A percentile compares a stretch with the other conserved stretches of the same genome.
Conservation (phyloP, 2,329 filamentous ascomycete species). For the Ophiostoma novo-ulmi region DNA sequence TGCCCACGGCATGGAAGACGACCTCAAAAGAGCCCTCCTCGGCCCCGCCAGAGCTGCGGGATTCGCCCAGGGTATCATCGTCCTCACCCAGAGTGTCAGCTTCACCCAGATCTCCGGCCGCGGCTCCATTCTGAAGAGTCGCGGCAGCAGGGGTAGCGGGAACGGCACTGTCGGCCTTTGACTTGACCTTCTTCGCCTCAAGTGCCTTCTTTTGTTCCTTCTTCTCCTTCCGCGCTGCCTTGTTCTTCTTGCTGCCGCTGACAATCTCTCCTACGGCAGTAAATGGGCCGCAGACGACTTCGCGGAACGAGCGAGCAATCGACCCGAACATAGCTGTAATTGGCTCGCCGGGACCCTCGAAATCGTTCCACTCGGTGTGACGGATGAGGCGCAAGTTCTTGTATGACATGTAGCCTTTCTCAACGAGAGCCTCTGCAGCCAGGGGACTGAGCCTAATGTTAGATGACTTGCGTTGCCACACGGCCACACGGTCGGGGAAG, state of each 20-base stretch:
- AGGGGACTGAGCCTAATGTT: conserved; percentile 56
- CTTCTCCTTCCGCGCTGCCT: conserved; percentile 35
- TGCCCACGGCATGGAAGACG: conserved; percentile 47
- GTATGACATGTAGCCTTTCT: conserved; percentile 57
- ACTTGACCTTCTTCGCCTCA: conserved; percentile 15
- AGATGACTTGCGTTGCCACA: conserved; percentile 60
- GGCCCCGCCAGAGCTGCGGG: conserved; percentile 20
- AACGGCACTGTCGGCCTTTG: neutral
- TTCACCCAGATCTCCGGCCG: conserved; percentile 11
- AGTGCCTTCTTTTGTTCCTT: conserved; percentile 47
- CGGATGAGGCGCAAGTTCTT: conserved; percentile 58
- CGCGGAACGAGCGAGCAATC: conserved; percentile 52
- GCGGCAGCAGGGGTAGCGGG: neutral
- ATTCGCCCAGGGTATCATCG: conserved; percentile 26
- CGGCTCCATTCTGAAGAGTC: neutral
- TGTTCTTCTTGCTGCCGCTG: conserved; percentile 38
- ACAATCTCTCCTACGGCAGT: conserved; percentile 46
- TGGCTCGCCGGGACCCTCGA: conserved; percentile 69
- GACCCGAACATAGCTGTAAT: conserved; percentile 62
- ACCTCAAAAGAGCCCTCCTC: conserved; percentile 36
- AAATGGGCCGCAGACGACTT: conserved; percentile 59
- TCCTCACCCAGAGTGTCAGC: conserved; percentile 24
- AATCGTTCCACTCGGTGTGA: conserved; percentile 71
- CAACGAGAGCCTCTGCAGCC: conserved; percentile 60
- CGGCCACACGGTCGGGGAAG: conserved; percentile 56